Conservation (phyloP, 352 stramenopile species). For the Pythium guiyangense region DNA sequence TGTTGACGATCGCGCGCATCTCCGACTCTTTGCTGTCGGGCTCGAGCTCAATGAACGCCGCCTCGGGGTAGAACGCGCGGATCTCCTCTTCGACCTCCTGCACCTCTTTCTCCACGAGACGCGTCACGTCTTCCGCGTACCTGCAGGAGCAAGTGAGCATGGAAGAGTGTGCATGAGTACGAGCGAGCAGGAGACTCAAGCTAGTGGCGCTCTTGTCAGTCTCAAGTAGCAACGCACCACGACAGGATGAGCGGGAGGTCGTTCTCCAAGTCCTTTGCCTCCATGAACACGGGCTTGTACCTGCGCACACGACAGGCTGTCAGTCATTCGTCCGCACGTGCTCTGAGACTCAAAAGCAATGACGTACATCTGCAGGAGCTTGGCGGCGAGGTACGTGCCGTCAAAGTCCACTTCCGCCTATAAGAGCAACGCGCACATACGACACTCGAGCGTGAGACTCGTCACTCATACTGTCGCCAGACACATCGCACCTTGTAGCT, state of each 20-base stretch:
- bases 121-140: conserved; percentile 95
- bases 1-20: conserved; percentile 79
- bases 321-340: neutral
- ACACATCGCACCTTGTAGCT: conserved; percentile 97
- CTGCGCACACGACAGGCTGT: conserved; percentile 16
- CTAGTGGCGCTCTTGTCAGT: neutral
- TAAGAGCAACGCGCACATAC: conserved; percentile 6
- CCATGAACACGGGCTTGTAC: conserved; percentile 92
- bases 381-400: conserved; percentile 95
- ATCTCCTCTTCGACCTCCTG: conserved; percentile 95
- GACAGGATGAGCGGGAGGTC: conserved; percentile 93
- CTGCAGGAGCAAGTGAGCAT: conserved; percentile 7
- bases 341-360: neutral
- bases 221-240: conserved; percentile 69
- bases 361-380: conserved; percentile 87
- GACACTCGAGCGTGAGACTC: neutral
- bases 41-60: conserved; percentile 97
- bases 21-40: conserved; percentile 91
- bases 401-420: conserved; percentile 98
- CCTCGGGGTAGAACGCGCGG: conserved; percentile 88
- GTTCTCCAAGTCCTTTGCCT: conserved; percentile 88
- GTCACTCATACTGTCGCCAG: too few relatives aligned
- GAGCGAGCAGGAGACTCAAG: too few relatives aligned
- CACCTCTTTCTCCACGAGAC: conserved; percentile 94
- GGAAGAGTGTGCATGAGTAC: neutral